Evolutionary conservation across 164 flowering plant genomes (phyloP).

Genomic region (Kalanchoe fedtschenkoi): DNA sequence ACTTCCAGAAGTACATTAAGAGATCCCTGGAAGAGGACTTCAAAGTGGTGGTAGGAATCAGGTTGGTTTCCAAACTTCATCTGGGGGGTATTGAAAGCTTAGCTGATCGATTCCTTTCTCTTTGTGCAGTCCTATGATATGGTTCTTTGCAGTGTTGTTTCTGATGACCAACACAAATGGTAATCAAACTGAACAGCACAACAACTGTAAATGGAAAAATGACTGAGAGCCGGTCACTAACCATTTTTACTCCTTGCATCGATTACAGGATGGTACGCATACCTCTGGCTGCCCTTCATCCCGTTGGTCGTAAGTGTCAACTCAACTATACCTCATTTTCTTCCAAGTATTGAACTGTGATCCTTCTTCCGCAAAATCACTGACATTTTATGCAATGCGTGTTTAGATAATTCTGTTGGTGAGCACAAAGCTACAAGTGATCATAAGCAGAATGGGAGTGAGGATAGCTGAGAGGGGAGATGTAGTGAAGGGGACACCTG

Average conservation of each 20-base stretch:
- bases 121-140: conserved; percentile 36
- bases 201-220: conserved; percentile 2
- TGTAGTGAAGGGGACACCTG: conserved; percentile 42
- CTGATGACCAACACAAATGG: conserved; percentile 41
- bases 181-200: conserved; percentile 24
- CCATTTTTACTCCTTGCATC: neutral
- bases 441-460: conserved; percentile 44
- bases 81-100: conserved; percentile 27
- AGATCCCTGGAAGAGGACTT: conserved; percentile 21
- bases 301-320: conserved; percentile 34
- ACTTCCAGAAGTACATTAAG: conserved; percentile 17
- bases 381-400: neutral
- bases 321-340: neutral
- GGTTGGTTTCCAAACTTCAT: conserved; percentile 18
- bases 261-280: conserved; percentile 36
- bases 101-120: neutral
- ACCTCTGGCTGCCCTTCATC: conserved; percentile 45
- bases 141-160: conserved; percentile 37
- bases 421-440: conserved; percentile 55
- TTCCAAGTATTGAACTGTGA: neutral
- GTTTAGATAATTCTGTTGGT: conserved; percentile 37
- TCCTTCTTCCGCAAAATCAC: neutral
- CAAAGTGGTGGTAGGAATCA: conserved; percentile 18
- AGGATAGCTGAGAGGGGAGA: conserved; percentile 45
- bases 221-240: neutral